Evolutionary conservation across 306 rosid species (phyloP).

Genomic region (Vigna reflexopilosa): DNA sequence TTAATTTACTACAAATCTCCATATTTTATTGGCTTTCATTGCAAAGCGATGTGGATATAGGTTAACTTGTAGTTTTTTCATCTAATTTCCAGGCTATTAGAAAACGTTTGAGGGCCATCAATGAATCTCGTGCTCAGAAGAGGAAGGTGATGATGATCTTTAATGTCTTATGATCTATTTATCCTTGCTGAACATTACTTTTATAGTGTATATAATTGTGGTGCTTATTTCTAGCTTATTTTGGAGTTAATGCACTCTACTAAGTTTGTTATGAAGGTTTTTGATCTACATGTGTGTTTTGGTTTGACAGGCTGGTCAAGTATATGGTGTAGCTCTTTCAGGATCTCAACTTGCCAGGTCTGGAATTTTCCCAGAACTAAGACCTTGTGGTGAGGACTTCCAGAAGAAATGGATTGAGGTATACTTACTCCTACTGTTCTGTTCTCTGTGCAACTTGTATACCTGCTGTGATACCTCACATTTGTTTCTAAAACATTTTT

Average conservation of each 20-base stretch:
- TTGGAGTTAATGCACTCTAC: slow-evolving; percentile 6
- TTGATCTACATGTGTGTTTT: slow-evolving; percentile 44
- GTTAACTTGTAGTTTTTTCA: slow-evolving; percentile 36
- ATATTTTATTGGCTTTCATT: slow-evolving; percentile 17
- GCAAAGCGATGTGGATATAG: slow-evolving; percentile 18
- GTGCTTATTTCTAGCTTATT: slow-evolving; percentile 12
- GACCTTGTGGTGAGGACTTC: slow-evolving; percentile 75
- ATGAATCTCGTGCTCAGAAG: slow-evolving; percentile 96
- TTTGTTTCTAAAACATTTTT: not conserved
- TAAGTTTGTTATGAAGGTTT: slow-evolving; percentile 26
- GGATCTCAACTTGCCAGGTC: slow-evolving; percentile 81
- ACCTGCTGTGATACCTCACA: no score
- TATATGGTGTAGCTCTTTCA: slow-evolving; percentile 90
- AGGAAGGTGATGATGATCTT: slow-evolving; percentile 79
- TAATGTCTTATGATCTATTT: slow-evolving; percentile 19
- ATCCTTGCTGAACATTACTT: slow-evolving; percentile 24
- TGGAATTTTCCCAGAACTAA: slow-evolving; percentile 81
- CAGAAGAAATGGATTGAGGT: slow-evolving; percentile 98
- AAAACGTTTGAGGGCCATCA: slow-evolving; percentile 87
- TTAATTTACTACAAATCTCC: slow-evolving; percentile 27
- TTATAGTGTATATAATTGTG: slow-evolving; percentile 13
- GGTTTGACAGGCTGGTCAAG: slow-evolving; percentile 91
- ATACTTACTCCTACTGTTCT: slow-evolving; percentile 22
- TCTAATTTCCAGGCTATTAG: slow-evolving; percentile 74
- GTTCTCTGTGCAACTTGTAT: slow-evolving; percentile 5